Evolutionary conservation across 192 early-diverging fungal species (phyloP).

Genomic region (Funneliformis mosseae): DNA sequence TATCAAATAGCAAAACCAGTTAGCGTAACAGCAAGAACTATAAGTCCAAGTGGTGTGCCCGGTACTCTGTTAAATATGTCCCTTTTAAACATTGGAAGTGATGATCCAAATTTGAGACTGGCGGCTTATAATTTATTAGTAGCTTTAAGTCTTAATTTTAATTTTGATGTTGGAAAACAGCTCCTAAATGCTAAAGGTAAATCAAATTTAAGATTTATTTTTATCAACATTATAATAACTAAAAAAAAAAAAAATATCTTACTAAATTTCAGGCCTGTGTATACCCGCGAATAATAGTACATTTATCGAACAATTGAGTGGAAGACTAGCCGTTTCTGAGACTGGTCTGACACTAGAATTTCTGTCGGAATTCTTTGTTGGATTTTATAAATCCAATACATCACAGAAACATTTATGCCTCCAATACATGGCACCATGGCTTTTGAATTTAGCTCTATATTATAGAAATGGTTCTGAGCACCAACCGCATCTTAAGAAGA

Average conservation of each 20-base stretch:
- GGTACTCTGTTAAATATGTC: conserved; percentile 92
- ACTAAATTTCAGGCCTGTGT: conserved; percentile 61
- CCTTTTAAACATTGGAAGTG: conserved; percentile 82
- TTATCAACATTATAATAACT: background rate
- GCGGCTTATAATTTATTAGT: conserved; percentile 89
- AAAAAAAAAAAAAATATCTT: background rate
- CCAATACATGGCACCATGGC: conserved; percentile 91
- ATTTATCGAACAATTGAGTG: conserved; percentile 82
- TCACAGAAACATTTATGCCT: conserved; percentile 77
- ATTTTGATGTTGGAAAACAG: conserved; percentile 82
- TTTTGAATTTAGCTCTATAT: conserved; percentile 74
- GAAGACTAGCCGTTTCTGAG: conserved; percentile 72
- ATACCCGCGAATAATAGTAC: conserved; percentile 85
- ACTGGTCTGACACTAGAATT: conserved; percentile 88
- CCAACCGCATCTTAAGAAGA: conserved; percentile 55
- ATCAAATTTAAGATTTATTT: background rate
- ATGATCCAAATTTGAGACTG: conserved; percentile 78
- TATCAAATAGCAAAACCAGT: conserved; percentile 67
- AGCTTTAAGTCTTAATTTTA: conserved; percentile 78
- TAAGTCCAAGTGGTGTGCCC: conserved; percentile 87
- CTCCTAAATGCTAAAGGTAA: conserved; percentile 72
- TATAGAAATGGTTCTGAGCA: conserved; percentile 46
- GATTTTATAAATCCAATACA: conserved; percentile 72
- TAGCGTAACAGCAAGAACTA: conserved; percentile 63
- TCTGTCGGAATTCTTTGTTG: conserved; percentile 80